These are phyloP conservation scores for Grosmannia serpens DNA, from an alignment of 2,329 filamentous ascomycete species.

Conservation along the genomic window DNA sequence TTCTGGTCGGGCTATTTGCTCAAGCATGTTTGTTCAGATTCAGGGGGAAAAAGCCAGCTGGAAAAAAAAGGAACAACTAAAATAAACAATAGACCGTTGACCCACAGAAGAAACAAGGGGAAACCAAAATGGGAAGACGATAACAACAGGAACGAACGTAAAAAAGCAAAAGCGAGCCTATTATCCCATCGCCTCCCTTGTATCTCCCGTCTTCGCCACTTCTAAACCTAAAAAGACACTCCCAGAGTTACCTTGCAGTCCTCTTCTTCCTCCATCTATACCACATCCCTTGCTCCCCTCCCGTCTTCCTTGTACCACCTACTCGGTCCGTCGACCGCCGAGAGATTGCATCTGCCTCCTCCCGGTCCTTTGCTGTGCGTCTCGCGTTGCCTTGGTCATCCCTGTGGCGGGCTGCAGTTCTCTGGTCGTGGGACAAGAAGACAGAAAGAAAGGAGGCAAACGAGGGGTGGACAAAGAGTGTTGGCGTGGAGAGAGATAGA, in stretches of 20 bases:
- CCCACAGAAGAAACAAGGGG: not conserved
- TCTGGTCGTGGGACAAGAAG: too few species aligned
- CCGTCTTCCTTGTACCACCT: not conserved
- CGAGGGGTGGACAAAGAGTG: not conserved
- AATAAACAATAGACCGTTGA: not conserved
- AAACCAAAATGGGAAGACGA: slow-evolving; percentile 1
- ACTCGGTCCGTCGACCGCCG: not conserved
- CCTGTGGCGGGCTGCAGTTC: too few species aligned
- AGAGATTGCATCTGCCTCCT: not conserved
- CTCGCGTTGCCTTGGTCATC: too few species aligned
- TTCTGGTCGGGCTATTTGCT: not conserved
- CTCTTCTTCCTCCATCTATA: not conserved
- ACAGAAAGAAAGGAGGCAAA: not conserved
- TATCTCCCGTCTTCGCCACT: not conserved
- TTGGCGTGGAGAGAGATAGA: not conserved
- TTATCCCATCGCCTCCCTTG: not conserved
- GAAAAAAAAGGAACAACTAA: not conserved
- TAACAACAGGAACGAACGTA: not conserved
- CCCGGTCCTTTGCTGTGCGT: not conserved
- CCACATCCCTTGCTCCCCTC: not conserved
- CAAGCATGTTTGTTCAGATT: slow-evolving; percentile 1
- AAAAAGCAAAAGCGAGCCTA: not conserved
- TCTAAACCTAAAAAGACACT: not conserved
- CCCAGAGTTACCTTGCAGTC: not conserved
- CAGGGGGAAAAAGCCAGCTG: not conserved